Percentiles rank a stretch among this genome's conserved stretches.
Conservation (phyloP, 257 asterid species). For the Solanum bulbocastanum region DNA sequence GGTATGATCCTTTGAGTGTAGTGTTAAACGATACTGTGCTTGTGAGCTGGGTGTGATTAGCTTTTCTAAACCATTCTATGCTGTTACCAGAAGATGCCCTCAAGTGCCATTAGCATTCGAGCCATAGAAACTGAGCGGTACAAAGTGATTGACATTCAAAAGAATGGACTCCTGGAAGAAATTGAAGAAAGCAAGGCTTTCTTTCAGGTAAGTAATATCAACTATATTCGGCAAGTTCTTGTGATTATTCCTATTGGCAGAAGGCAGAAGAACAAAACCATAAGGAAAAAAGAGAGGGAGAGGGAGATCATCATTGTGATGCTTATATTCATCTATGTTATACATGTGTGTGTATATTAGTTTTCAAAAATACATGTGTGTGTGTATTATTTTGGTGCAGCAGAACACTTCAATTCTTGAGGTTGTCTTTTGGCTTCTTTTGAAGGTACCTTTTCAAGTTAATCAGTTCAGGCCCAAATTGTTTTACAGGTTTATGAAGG, state of each 20-base stretch:
- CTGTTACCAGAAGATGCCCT: constrained; percentile 55
- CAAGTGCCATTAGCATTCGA: constrained; percentile 55
- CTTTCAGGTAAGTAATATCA: constrained; percentile 57
- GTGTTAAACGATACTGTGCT: not conserved
- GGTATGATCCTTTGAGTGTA: constrained; percentile 34
- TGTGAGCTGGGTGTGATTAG: not conserved
- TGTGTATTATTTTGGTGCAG: not conserved
- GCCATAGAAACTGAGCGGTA: constrained; percentile 72
- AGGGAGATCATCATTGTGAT: not conserved
- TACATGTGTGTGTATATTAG: not conserved
- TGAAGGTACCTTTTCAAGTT: not conserved
- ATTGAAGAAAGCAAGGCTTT: constrained; percentile 94
- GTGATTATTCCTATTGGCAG: not conserved
- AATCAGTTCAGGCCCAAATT: not conserved
- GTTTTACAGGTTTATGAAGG: constrained; percentile 83
- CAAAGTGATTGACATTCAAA: constrained; percentile 65
- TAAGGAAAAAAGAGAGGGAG: not conserved
- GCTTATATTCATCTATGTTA: not conserved
- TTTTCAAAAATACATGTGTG: not conserved
- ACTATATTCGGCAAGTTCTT: not conserved
- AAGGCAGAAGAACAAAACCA: not conserved
- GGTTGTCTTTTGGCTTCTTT: not conserved
- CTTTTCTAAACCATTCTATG: not conserved
- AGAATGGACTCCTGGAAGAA: constrained; percentile 78
- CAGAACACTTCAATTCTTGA: not conserved